Base-by-base conservation (phyloP, 2,329 filamentous ascomycete genomes). In the Albophoma yamanashiensis region DNA sequence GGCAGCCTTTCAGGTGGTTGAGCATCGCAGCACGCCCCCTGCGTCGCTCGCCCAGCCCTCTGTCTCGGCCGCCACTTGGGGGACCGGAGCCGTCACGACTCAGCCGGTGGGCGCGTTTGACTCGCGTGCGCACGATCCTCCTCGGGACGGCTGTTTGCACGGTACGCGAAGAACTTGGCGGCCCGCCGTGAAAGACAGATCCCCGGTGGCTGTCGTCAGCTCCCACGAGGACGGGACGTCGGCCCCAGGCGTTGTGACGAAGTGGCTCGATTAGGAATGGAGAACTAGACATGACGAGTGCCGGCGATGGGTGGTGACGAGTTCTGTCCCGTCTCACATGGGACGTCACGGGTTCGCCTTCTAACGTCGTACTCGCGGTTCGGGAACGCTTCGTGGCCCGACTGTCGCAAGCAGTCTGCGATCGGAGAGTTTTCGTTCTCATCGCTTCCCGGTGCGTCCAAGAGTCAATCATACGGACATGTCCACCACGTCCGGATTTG, bases 81-180 rank as follows among this genome's bases (percentile, higher is more conserved):
- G 1, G 38, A 31, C 4, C 42, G 39, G 55, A 39, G 59, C 27
- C 50, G 20, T 57, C 52, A 56, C 59, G 50, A 58, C 59, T 60
- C 59, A 40, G 56, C 34, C 55, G 27, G 55, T 38, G 55, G 36
- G 14, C 59, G 39, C 52, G 47, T 58, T 52, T 58, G 45, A 50
- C 57, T 55, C 56, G 40, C 15, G 50, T 15, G 39, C 55, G 42
- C 27, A 25, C 22, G n/a, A 34, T 27, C 9, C 11, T 27, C 22
- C 12, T 12, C 9, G n/a, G 43, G 12, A 5, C 11, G 43, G 9
- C 42, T 42, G 40, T 45, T 15, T 17, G 45, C 47, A 50, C 45
- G 3, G 45, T 50, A 52, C 27, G 47, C 25, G 22, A n/a, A 25
- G n/a, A 14, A 7, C 45, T 15, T 7, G 43, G n/a, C 6, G 27